Base-by-base conservation (phyloP, 768 basidiomycete genomes). In the Mycena metata region DNA sequence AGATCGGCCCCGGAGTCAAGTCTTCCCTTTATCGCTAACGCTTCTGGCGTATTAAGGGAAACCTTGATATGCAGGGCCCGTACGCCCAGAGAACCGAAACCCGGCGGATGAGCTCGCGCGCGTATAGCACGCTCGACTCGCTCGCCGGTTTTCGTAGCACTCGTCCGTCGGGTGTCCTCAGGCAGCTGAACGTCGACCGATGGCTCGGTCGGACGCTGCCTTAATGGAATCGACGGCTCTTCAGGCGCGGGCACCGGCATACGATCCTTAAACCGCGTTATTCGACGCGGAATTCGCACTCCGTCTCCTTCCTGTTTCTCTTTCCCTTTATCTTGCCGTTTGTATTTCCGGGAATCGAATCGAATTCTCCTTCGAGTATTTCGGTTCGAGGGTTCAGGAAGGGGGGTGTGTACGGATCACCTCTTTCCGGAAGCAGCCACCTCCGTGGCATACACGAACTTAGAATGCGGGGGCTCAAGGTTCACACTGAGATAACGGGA, bases 1-100 rank as follows among this genome's bases (percentile, higher is more conserved):
- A 72, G 59, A 41, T 70, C 71, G 0, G 71, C 69, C 2, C 71
- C 71, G 1, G 71, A 69, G 41, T 72, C 72, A 0, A 72, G 45
- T 2, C 69, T 35, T 2, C 67, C 69, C 5, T 24, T 35, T 0
- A 67, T 30, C 0, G 33, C 9, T 7, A 24, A 3, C 0, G 68
- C 19, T 0, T 63, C 61, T 0, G 47, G 62, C 3, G 5, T 12
- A 10, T 47, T 49, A 5, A 72, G 16, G 1, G 11, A 7, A 1
- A 66, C 72, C 8, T 19, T 24, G 0, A 69, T 56, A 12, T 72
- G 72, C 4, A 72, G 42, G 5, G 72, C 64, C 3, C 39, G 30
- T 0, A 66, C 35, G 0, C 69, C 72, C 16, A 69, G 15, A 0
- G 69, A 54, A 3, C 21, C 21, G 7, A 52, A 42, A 0, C 64